Evolutionary conservation across 2,329 filamentous ascomycete species (phyloP).

Genomic region (Periconia sp.): DNA sequence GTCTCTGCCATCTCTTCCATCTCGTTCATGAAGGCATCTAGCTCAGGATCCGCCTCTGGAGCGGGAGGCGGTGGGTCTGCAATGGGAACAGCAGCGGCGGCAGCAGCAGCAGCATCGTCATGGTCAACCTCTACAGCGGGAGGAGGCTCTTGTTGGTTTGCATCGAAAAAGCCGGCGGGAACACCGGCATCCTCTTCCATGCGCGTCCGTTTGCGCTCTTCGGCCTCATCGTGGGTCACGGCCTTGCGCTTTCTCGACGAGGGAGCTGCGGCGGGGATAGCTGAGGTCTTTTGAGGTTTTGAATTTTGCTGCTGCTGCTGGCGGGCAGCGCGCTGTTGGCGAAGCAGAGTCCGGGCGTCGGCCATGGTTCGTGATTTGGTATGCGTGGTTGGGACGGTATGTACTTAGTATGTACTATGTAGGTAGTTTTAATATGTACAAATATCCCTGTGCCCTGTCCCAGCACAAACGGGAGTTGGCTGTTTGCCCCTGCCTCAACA

Average conservation of each 20-base stretch:
- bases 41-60: constrained; percentile 35
- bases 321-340: constrained; percentile 42
- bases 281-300: constrained; percentile 31
- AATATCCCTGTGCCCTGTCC: too few species aligned
- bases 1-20: constrained; percentile 78
- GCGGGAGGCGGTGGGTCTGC: constrained; percentile 16
- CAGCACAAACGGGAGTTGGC: too few species aligned
- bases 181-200: constrained; percentile 35
- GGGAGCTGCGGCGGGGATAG: constrained; percentile 30
- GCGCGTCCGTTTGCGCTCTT: constrained; percentile 36
- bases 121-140: not conserved
- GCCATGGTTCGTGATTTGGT: constrained; percentile 36
- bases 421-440: too few species aligned
- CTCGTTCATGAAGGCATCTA: constrained; percentile 58
- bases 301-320: constrained; percentile 23
- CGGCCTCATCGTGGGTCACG: constrained; percentile 22
- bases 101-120: not conserved
- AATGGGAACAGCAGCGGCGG: constrained; percentile 9
- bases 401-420: too few species aligned
- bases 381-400: too few species aligned
- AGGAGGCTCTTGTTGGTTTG: constrained; percentile 13
- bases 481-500: too few species aligned
- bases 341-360: constrained; percentile 42
- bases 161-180: constrained; percentile 41
- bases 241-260: constrained; percentile 41